Conservation (phyloP, 208 protist species). For the Blechomonas ayalai region DNA sequence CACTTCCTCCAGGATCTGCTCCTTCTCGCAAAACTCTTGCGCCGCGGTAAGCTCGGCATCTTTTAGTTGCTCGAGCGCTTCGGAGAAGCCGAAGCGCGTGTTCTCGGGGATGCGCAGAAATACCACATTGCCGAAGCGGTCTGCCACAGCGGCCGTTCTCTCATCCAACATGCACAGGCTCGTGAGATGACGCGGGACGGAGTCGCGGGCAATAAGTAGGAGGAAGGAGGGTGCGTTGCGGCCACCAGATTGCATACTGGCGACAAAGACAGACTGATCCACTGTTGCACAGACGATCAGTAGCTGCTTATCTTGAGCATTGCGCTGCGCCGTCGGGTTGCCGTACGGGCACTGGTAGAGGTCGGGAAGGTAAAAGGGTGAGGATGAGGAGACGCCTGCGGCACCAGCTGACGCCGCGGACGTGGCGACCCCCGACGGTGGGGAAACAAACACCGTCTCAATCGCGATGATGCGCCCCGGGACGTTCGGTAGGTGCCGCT, state of each 20-base stretch:
- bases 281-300: constrained; percentile 72
- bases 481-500: constrained; percentile 50
- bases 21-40: constrained; percentile 16
- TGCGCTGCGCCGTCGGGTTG: constrained; percentile 9
- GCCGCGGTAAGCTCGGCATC: constrained; percentile 45
- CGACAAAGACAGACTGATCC: constrained; percentile 62
- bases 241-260: constrained; percentile 39
- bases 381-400: constrained; percentile 4
- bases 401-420: constrained; percentile 6
- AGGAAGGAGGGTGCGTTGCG: constrained; percentile 44
- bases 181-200: constrained; percentile 56
- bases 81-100: constrained; percentile 50
- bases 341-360: constrained; percentile 51
- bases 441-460: constrained; percentile 58
- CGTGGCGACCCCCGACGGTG: constrained; percentile 18
- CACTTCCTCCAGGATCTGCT: constrained; percentile 55
- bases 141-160: constrained; percentile 57
- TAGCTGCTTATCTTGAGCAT: constrained; percentile 42
- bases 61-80: constrained; percentile 39
- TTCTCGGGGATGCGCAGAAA: constrained; percentile 51
- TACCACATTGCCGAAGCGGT: constrained; percentile 59
- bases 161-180: constrained; percentile 52
- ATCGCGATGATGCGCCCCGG: constrained; percentile 68
- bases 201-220: constrained; percentile 48
- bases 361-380: constrained; percentile 12